Evolutionary conservation across 768 basidiomycete genomes (phyloP).

Genomic region (Kockovaella imperatae): DNA sequence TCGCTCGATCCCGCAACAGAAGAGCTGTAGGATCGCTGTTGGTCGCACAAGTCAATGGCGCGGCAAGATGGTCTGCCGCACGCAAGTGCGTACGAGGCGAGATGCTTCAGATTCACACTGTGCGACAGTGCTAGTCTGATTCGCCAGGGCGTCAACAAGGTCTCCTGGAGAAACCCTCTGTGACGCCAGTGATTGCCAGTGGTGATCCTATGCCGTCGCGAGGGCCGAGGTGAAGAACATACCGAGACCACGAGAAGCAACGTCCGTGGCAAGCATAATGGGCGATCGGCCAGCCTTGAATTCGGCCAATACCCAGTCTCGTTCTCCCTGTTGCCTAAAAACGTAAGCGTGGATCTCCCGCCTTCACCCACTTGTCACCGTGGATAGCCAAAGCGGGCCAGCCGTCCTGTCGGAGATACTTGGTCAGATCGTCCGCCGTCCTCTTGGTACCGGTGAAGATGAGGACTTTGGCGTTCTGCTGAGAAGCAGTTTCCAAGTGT

Average conservation of each 20-base stretch:
- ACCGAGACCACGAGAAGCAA: slow-evolving; percentile 99
- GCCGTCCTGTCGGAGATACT: slow-evolving; percentile 84
- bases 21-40: no score
- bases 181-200: slow-evolving; percentile 12
- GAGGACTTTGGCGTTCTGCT: slow-evolving; percentile 95
- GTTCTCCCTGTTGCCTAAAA: slow-evolving; percentile 54
- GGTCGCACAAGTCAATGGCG: no score
- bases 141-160: neutral
- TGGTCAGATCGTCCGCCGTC: slow-evolving; percentile 96
- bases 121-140: no score
- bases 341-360: slow-evolving; percentile 7
- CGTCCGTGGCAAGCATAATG: slow-evolving; percentile 97
- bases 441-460: slow-evolving; percentile 98
- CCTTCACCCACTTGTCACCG: slow-evolving; percentile 70
- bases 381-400: slow-evolving; percentile 99
- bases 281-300: slow-evolving; percentile 97
- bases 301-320: slow-evolving; percentile 97
- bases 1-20: neutral
- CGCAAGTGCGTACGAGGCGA: no score
- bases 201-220: slow-evolving; percentile 7
- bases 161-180: neutral
- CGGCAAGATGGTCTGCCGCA: no score
- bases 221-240: slow-evolving; percentile 50
- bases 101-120: no score
- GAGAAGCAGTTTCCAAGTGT: slow-evolving; percentile 90